phyloP scores from a whole-genome alignment of 805 yeast species.

The Candida odintsovae region DNA sequence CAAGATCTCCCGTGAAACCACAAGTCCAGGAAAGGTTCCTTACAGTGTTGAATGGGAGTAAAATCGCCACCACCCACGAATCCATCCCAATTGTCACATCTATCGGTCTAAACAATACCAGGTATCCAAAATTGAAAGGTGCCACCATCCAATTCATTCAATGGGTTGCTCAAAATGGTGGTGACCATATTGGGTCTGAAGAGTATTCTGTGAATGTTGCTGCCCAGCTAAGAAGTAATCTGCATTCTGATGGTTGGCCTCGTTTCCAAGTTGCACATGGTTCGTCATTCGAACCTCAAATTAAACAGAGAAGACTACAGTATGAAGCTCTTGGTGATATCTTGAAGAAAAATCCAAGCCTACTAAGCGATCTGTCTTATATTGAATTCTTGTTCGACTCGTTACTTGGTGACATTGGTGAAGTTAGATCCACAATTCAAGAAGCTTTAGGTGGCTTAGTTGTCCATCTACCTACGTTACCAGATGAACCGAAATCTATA shows the following conservation, averaged over 20 bases:
- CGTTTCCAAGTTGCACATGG: conserved; percentile 33
- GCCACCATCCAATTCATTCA: conserved; percentile 58
- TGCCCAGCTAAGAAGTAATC: conserved; percentile 43
- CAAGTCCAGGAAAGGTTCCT: conserved; percentile 54
- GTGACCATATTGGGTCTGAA: conserved; percentile 4
- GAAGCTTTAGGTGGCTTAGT: conserved; percentile 61
- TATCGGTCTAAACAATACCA: conserved; percentile 51
- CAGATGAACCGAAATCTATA: conserved; percentile 31
- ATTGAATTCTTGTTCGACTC: conserved; percentile 68
- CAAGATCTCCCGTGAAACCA: conserved; percentile 47
- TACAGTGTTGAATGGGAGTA: conserved; percentile 42
- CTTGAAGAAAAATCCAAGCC: conserved; percentile 38
- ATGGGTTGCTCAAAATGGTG: conserved; percentile 42
- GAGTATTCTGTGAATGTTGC: conserved; percentile 41
- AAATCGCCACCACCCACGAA: conserved; percentile 38
- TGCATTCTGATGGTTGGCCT: conserved; percentile 61
- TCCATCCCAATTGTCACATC: conserved; percentile 45
- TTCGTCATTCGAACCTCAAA: conserved; percentile 27
- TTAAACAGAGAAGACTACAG: conserved; percentile 52
- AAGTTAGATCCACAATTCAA: conserved; percentile 62
- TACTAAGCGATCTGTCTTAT: conserved; percentile 42
- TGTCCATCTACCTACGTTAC: conserved; percentile 37
- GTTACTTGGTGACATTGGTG: conserved; percentile 55
- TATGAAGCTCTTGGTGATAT: conserved; percentile 78
- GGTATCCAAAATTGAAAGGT: conserved; percentile 45